A percentile compares a stretch with the other conserved stretches of the same genome.
Conservation (phyloP, 768 basidiomycete species). For the Lactifluus echinatus region DNA sequence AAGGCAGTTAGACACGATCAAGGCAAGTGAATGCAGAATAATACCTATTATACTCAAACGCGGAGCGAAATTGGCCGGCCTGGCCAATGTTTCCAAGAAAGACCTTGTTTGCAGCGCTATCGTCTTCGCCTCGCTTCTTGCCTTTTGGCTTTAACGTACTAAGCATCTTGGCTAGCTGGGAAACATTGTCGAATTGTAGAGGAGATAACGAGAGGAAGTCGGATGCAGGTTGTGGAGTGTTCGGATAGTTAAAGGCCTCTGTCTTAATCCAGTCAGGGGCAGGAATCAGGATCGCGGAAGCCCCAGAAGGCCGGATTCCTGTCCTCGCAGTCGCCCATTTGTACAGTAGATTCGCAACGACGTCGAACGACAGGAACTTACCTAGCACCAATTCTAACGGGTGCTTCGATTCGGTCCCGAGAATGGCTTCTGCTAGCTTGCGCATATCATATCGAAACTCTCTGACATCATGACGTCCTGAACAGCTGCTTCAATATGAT, state of each 20-base stretch:
- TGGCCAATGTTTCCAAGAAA: constrained; percentile 1
- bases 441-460: constrained; percentile 1
- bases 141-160: constrained; percentile 8
- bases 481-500: neutral
- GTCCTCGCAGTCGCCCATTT: neutral
- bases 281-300: constrained; percentile 15
- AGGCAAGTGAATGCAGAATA: neutral
- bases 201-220: constrained; percentile 20
- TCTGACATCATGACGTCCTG: constrained; percentile 4
- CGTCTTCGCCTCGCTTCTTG: constrained; percentile 8
- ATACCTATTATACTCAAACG: constrained; percentile 18
- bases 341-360: too few species aligned
- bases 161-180: constrained; percentile 12
- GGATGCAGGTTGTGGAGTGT: neutral
- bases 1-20: neutral
- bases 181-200: constrained; percentile 4
- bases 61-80: constrained; percentile 10
- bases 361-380: neutral
- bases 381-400: constrained; percentile 16
- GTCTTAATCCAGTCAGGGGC: constrained; percentile 1
- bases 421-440: constrained; percentile 8
- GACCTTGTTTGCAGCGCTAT: constrained; percentile 13
- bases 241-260: neutral
- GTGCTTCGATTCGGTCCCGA: neutral
- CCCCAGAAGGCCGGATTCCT: constrained; percentile 18